Evolutionary conservation across 2,329 filamentous ascomycete genomes (phyloP).

Genomic region (Xylariaceae sp.): DNA sequence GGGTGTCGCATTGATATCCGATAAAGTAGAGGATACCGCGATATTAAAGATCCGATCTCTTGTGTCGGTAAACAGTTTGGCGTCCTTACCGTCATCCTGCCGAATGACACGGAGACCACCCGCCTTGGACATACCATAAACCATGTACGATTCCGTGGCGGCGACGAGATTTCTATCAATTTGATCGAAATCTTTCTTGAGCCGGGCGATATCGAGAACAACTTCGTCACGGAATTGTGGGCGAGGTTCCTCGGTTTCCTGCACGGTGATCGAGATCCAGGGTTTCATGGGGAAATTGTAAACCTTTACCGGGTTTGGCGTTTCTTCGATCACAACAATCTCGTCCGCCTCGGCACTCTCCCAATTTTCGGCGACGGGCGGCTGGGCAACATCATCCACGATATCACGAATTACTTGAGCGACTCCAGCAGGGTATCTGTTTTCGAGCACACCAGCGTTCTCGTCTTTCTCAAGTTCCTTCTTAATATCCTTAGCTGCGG

Average conservation of each 20-base stretch:
- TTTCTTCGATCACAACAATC: constrained; percentile 66
- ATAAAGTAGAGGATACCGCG: constrained; percentile 71
- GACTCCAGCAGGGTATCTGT: constrained; percentile 52
- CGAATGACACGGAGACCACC: constrained; percentile 91
- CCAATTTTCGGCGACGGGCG: constrained; percentile 81
- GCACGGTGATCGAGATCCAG: constrained; percentile 86
- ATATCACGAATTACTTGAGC: constrained; percentile 53
- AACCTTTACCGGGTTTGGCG: constrained; percentile 70
- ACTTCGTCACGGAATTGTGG: constrained; percentile 74
- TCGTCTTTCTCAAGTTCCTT: constrained; percentile 58
- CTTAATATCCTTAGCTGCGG: constrained; percentile 52
- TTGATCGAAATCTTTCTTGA: constrained; percentile 98
- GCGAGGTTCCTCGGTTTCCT: constrained; percentile 58
- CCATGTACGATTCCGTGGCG: constrained; percentile 87
- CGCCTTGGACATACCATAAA: constrained; percentile 91
- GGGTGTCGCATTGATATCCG: constrained; percentile 58
- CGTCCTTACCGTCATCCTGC: constrained; percentile 89
- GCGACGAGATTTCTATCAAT: constrained; percentile 91
- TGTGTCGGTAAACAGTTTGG: constrained; percentile 87
- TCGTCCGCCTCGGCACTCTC: constrained; percentile 81
- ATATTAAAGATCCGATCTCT: constrained; percentile 96
- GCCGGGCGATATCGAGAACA: constrained; percentile 87
- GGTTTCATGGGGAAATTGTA: constrained; percentile 97
- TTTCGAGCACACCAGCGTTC: constrained; percentile 57
- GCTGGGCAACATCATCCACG: constrained; percentile 61